Conservation (phyloP, 495 filamentous ascomycete species). For the Trichoderma parareesei region DNA sequence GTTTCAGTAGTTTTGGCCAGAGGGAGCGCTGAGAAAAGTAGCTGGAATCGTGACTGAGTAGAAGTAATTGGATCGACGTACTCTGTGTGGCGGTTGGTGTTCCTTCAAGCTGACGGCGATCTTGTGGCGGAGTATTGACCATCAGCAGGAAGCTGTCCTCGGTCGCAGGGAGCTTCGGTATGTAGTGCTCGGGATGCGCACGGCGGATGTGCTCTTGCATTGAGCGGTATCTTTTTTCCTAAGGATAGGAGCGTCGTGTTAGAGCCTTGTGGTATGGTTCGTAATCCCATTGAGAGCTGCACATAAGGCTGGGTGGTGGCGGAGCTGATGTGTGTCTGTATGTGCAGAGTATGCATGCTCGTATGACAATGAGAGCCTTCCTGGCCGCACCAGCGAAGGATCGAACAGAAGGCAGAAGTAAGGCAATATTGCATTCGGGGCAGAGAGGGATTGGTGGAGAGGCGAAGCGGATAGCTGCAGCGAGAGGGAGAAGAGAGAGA, state of each 20-base stretch:
- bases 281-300: background rate
- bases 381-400: background rate
- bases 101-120: slow-evolving; percentile 48
- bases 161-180: slow-evolving; percentile 95
- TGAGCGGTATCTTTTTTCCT: slow-evolving; percentile 97
- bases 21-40: too few species aligned
- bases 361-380: background rate
- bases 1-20: background rate
- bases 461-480: background rate
- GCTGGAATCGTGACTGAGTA: background rate
- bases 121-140: slow-evolving; percentile 81
- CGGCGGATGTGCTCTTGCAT: slow-evolving; percentile 99
- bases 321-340: background rate
- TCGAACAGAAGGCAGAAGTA: background rate
- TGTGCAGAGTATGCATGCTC: too few species aligned
- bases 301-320: background rate
- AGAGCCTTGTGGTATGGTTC: background rate
- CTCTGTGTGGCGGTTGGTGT: slow-evolving; percentile 4
- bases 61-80: background rate
- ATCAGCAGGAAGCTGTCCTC: slow-evolving; percentile 96
- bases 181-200: slow-evolving; percentile 96
- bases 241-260: slow-evolving; percentile 14
- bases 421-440: background rate
- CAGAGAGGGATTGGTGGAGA: background rate
- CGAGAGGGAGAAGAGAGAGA: slow-evolving; percentile 8